Base-by-base conservation (phyloP, 1,284 basidiomycete genomes). In the Cryptococcus sp. region DNA sequence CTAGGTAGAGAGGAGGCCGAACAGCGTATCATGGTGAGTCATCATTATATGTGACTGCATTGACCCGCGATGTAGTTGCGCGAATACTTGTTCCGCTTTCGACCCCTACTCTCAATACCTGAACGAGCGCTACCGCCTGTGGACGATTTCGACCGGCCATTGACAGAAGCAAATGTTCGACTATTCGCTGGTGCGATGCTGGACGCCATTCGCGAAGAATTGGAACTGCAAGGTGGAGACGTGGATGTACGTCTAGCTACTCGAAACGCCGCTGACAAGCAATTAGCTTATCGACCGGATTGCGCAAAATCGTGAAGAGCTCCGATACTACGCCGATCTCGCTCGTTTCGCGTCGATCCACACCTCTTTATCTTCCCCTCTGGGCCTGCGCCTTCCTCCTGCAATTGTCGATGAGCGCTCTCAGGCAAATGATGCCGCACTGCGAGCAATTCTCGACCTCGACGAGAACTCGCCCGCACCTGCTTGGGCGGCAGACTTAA, bases 61-160 rank as follows among this genome's bases (percentile, higher is more conserved):
- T 34, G 8, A 34, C 4, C 22, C 6, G n/a, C 10, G 5, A 25
- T 37, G 3, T 46, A 73, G 69, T 52, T 76, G 23, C 70, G 74
- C 52, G 74, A 76, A 62, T 75, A 68, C 43, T 54, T 75, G 16
- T 57, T 65, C 45, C 67, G 74, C 1, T 76, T 76, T 55, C 52
- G 68, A 43, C 29, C 39, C 2, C 45, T 69, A 3, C 54, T 76
- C n/a, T 55, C 55, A 11, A 47, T 76, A 7, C 69, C 72, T 1
- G 74, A 75, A 38, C 59, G 74, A 49, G 59, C 64, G 7, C 59
- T 76, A 8, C 52, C 57, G n/a, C 55, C 65, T 1, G 51, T 76
- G 48, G 74, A 76, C 57, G 73, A 76, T 58, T 75, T 76, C 55
- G 74, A 76, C 59, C 61, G 73, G 29, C 67, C 73, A 3, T 52